A percentile compares a stretch with the other conserved stretches of the same genome.
These are phyloP conservation scores for Roridomyces roridus DNA, from an alignment of 768 basidiomycete species.

Conservation along the genomic window DNA sequence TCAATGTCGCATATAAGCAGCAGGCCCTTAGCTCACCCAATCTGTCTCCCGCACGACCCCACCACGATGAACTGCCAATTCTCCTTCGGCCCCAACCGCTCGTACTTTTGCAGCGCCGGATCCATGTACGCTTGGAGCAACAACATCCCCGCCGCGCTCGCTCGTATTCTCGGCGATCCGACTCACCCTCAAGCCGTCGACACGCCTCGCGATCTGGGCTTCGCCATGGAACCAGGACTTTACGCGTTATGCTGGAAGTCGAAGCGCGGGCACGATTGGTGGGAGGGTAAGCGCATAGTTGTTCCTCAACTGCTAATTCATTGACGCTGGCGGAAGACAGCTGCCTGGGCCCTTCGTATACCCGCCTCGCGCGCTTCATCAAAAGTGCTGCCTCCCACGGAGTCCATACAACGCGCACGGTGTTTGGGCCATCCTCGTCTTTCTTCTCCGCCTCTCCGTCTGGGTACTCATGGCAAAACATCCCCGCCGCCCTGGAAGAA, in stretches of 20 bases:
- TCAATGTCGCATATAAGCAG: too few relatives aligned
- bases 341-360: slow-evolving; percentile 1
- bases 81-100: slow-evolving; percentile 13
- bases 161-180: background rate
- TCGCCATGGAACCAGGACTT: slow-evolving; percentile 10
- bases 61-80: slow-evolving; percentile 12
- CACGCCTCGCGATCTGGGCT: slow-evolving; percentile 4
- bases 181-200: slow-evolving; percentile 8
- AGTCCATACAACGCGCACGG: slow-evolving; percentile 7
- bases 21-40: too few relatives aligned
- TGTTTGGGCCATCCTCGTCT: slow-evolving; percentile 8
- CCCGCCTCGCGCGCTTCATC: slow-evolving; percentile 15
- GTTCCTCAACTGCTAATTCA: background rate
- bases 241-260: slow-evolving; percentile 15
- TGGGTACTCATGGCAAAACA: slow-evolving; percentile 16
- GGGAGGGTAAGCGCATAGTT: slow-evolving; percentile 3
- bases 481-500: slow-evolving; percentile 9
- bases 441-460: slow-evolving; percentile 16
- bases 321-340: background rate
- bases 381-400: background rate
- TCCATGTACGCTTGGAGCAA: slow-evolving; percentile 1
- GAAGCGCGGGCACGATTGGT: slow-evolving; percentile 5
- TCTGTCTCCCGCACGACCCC: too few relatives aligned
- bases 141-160: background rate
- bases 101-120: slow-evolving; percentile 10